Conservation (phyloP, 2,329 filamentous ascomycete species). For the Ambrosiella cleistominuta region DNA sequence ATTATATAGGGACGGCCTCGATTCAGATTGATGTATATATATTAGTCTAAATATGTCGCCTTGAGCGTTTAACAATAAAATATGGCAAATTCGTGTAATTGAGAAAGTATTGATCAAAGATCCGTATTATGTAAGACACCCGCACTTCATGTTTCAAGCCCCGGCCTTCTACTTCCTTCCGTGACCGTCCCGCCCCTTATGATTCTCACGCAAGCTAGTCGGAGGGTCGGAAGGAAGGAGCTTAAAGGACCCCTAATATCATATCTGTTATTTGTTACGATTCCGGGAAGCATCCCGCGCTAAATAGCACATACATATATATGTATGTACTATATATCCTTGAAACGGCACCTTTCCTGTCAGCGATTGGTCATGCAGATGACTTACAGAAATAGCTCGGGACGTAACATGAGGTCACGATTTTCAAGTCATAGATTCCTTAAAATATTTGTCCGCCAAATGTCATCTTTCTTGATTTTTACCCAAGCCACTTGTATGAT, state of each 20-base stretch:
- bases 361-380: neutral
- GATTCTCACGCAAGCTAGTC: neutral
- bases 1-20: too few species aligned
- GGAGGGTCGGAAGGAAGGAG: neutral
- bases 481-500: neutral
- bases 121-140: neutral
- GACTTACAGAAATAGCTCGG: neutral
- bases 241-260: neutral
- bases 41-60: too few species aligned
- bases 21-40: too few species aligned
- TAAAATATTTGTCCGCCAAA: neutral
- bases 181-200: neutral
- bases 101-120: too few species aligned
- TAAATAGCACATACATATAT: neutral
- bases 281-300: neutral
- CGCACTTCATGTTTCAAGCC: neutral
- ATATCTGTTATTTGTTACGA: neutral
- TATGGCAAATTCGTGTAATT: too few species aligned
- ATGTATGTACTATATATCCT: neutral
- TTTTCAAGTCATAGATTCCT: neutral
- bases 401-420: neutral
- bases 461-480: neutral
- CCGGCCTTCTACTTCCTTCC: neutral
- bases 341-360: too few species aligned
- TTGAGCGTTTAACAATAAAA: too few species aligned